These are phyloP conservation scores for Carex arenaria DNA, from an alignment of 202 grass and related monocot genomes.

Conservation along the genomic window DNA sequence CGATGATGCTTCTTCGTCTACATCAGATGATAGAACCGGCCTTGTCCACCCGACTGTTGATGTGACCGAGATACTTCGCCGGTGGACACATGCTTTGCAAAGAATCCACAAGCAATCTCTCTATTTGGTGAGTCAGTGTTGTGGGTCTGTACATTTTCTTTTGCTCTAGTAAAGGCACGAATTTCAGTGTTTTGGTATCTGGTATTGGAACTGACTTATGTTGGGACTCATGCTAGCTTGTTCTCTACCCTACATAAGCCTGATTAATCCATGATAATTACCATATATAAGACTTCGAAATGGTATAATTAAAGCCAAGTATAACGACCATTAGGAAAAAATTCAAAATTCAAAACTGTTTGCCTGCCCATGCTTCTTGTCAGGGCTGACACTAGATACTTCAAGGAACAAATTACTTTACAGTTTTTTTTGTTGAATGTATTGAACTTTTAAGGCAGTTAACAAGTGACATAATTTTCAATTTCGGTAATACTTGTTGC, in stretches of 20 bases:
- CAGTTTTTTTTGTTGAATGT: neutral
- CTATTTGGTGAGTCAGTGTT: conserved; percentile 72
- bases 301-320: neutral
- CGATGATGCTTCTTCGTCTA: conserved; percentile 50
- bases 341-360: neutral
- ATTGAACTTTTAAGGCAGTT: neutral
- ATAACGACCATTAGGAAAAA: neutral
- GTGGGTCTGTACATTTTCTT: neutral
- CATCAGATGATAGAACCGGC: conserved; percentile 74
- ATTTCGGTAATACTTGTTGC: neutral
- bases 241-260: neutral
- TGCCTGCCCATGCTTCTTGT: neutral
- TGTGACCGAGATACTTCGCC: conserved; percentile 97
- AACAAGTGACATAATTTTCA: neutral
- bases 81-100: conserved; percentile 99
- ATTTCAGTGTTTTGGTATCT: neutral
- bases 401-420: neutral
- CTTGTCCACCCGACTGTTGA: conserved; percentile 66
- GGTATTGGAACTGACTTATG: neutral
- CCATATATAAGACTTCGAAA: neutral
- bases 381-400: neutral
- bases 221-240: neutral
- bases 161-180: neutral
- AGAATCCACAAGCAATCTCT: conserved; percentile 99
- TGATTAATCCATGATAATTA: neutral